A percentile compares a stretch with the other conserved stretches of the same genome.
Conservation (phyloP, 805 yeast species). For the Candida bentonensis region DNA sequence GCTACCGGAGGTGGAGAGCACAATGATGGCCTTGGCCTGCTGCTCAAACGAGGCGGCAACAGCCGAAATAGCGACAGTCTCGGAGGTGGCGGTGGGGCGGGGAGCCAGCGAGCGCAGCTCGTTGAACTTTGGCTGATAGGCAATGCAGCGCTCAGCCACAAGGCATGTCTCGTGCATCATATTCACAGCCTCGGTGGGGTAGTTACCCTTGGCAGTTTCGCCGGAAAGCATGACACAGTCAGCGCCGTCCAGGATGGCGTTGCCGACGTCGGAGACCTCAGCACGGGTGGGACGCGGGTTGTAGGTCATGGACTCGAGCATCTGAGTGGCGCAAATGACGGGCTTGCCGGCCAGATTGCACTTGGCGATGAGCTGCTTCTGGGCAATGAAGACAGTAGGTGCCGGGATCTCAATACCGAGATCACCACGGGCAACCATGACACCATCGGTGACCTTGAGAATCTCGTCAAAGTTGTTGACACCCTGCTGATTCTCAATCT, state of each 20-base stretch:
- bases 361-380: conserved; percentile 97
- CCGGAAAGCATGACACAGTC: conserved; percentile 99
- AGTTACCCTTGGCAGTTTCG: conserved; percentile 99
- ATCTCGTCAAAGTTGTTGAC: conserved; percentile 98
- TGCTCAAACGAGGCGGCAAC: conserved; percentile 95
- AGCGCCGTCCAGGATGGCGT: conserved; percentile 97
- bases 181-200: conserved; percentile 93
- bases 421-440: conserved; percentile 99
- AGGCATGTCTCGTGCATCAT: conserved; percentile 98
- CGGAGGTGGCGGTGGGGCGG: conserved; percentile 85
- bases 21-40: conserved; percentile 91
- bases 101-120: conserved; percentile 77
- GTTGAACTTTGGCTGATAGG: conserved; percentile 68
- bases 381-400: conserved; percentile 95
- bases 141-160: conserved; percentile 92
- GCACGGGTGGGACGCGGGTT: conserved; percentile 99
- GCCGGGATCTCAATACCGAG: conserved; percentile 99
- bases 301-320: conserved; percentile 98
- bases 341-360: conserved; percentile 99
- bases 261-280: conserved; percentile 98
- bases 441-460: conserved; percentile 91
- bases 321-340: conserved; percentile 98
- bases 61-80: conserved; percentile 95
- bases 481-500: conserved; percentile 99
- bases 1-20: conserved; percentile 86